A percentile compares a stretch with the other conserved stretches of the same genome.
Conservation (phyloP, 495 filamentous ascomycete species). For the Talaromyces liani region DNA sequence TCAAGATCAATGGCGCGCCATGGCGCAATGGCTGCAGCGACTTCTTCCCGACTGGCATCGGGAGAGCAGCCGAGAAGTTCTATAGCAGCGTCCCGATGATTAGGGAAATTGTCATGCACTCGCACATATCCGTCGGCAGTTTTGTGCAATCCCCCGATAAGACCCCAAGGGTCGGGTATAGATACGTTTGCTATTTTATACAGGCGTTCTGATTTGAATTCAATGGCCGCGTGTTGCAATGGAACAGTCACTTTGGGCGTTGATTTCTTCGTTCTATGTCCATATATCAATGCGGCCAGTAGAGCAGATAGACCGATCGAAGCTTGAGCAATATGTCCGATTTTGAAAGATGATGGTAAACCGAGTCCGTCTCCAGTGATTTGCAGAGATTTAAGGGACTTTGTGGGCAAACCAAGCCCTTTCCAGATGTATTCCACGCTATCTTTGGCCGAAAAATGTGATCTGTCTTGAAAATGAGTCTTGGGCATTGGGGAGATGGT, state of each 20-base stretch:
- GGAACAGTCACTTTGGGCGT: constrained; percentile 21
- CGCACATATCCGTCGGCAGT: constrained; percentile 38
- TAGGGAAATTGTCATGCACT: constrained; percentile 34
- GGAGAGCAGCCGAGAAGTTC: constrained; percentile 23
- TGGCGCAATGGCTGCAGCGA: constrained; percentile 18
- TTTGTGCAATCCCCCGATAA: constrained; percentile 35
- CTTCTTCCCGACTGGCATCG: constrained; percentile 21
- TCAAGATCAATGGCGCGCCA: constrained; percentile 35
- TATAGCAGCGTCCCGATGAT: constrained; percentile 30
- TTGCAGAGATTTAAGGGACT: constrained; percentile 9
- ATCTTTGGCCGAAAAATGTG: constrained; percentile 13
- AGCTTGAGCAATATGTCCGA: constrained; percentile 35
- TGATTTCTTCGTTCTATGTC: constrained; percentile 12
- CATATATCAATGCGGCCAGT: constrained; percentile 27
- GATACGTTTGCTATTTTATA: constrained; percentile 25
- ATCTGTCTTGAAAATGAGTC: background rate
- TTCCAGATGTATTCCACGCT: constrained; percentile 16
- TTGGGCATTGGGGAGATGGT: background rate
- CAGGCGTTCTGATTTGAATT: constrained; percentile 38
- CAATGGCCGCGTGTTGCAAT: constrained; percentile 28
- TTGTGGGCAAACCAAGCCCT: constrained; percentile 11
- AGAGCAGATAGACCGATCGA: constrained; percentile 35
- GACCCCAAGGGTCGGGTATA: constrained; percentile 20
- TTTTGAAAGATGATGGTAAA: constrained; percentile 36
- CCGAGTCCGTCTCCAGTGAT: constrained; percentile 13